Conservation (phyloP, 495 filamentous ascomycete genomes). For the Hypoxylon fuscum region DNA sequence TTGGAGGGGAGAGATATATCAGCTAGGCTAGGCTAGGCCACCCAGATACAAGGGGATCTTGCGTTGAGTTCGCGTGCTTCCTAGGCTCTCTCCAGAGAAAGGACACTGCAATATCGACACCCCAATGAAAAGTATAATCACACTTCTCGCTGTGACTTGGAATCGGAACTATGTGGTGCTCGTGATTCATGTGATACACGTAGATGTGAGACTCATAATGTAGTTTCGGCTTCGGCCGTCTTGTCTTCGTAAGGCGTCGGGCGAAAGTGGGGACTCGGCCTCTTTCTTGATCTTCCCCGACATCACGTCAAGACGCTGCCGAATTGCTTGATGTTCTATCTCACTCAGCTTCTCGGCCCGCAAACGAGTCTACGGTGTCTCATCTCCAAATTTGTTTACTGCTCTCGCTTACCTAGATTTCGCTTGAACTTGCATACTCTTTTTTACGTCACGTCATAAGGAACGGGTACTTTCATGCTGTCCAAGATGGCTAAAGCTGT, state of each 20-base stretch:
- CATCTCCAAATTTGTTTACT: too few relatives aligned
- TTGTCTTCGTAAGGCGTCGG: conserved; percentile 10
- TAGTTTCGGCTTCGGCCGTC: conserved; percentile 8
- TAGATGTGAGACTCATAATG: neutral
- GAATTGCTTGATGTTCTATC: conserved; percentile 12
- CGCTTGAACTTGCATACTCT: too few relatives aligned
- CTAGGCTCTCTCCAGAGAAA: too few relatives aligned
- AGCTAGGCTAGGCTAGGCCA: too few relatives aligned
- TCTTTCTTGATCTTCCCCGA: neutral
- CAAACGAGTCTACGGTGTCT: neutral
- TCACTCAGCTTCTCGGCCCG: neutral
- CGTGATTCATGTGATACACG: neutral
- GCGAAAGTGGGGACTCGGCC: conserved; percentile 26
- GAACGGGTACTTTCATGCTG: neutral
- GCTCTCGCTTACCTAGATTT: too few relatives aligned
- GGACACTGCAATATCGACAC: neutral
- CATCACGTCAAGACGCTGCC: conserved; percentile 32
- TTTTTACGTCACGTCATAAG: too few relatives aligned
- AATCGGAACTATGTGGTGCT: neutral
- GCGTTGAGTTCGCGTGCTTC: too few relatives aligned
- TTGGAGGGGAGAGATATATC: too few relatives aligned
- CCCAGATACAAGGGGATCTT: too few relatives aligned
- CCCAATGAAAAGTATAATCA: conserved; percentile 10
- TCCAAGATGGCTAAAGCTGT: conserved; percentile 36
- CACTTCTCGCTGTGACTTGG: neutral